Evolutionary conservation across 257 asterid species (phyloP).

Genomic region (Plantago ovata): DNA sequence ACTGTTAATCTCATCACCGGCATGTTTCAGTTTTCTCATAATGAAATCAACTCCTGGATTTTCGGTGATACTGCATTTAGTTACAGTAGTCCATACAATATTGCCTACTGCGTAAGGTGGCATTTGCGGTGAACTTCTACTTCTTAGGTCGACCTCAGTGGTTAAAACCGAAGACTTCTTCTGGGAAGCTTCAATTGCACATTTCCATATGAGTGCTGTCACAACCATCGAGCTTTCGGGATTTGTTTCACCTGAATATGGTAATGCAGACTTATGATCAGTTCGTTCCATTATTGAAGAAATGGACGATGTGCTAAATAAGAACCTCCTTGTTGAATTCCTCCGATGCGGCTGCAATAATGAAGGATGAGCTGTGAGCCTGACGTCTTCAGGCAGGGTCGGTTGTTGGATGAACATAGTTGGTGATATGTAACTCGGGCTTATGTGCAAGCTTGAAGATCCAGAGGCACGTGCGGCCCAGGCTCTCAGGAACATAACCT

Average conservation of each 20-base stretch:
- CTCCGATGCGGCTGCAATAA: not conserved
- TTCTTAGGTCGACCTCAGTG: not conserved
- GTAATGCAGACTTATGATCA: not conserved
- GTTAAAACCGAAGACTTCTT: not conserved
- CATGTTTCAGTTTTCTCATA: not conserved
- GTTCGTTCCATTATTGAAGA: not conserved
- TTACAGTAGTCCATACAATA: not conserved
- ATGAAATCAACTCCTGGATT: not conserved
- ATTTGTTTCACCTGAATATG: no score
- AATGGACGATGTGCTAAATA: not conserved
- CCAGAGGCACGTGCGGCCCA: not conserved
- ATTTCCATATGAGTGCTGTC: conserved; percentile 1
- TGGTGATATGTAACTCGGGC: conserved; percentile 1
- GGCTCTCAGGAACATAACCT: not conserved
- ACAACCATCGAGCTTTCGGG: not conserved
- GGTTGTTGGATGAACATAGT: not conserved
- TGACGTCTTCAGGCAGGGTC: not conserved
- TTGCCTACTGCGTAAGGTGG: not conserved
- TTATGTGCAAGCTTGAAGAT: not conserved
- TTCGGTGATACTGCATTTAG: not conserved
- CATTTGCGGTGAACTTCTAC: not conserved
- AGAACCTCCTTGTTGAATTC: not conserved
- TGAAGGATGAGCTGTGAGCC: not conserved
- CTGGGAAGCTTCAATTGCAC: not conserved
- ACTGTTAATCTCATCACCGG: not conserved